Conservation (phyloP, 202 grass and related monocot genomes). For the Carex arenaria region DNA sequence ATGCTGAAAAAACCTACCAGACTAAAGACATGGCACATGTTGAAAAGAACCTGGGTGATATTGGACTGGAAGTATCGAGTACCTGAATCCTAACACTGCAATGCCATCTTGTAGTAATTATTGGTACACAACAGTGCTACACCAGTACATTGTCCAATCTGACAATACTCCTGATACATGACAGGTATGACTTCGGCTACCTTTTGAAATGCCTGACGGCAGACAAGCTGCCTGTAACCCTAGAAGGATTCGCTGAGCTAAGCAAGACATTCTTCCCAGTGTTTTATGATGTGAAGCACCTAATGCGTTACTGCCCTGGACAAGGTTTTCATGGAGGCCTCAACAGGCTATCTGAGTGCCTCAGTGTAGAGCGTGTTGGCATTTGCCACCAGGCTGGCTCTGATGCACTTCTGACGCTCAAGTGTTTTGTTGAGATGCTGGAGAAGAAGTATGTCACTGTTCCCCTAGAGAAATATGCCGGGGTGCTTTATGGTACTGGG, state of each 20-base stretch:
- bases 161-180: background rate
- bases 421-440: conserved; percentile 43
- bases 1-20: background rate
- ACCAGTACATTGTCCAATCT: background rate
- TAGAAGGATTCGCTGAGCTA: conserved; percentile 40
- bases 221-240: conserved; percentile 47
- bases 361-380: conserved; percentile 55
- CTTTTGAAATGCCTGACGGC: conserved; percentile 67
- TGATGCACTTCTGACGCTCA: conserved; percentile 58
- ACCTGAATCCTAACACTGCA: background rate
- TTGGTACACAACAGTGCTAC: background rate
- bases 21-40: background rate
- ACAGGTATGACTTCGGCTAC: conserved; percentile 62
- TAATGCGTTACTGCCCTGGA: conserved; percentile 61
- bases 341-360: conserved; percentile 50
- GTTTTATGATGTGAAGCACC: conserved; percentile 81
- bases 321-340: conserved; percentile 55
- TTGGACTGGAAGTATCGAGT: background rate
- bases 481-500: conserved; percentile 68
- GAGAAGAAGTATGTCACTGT: conserved; percentile 42
- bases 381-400: conserved; percentile 79
- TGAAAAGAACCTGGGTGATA: background rate
- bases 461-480: conserved; percentile 44
- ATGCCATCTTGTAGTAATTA: background rate
- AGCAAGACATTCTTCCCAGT: conserved; percentile 57